These are phyloP conservation scores for Eucalyptus viminalis DNA, from an alignment of 345 rosid genomes.

Conservation along the genomic window DNA sequence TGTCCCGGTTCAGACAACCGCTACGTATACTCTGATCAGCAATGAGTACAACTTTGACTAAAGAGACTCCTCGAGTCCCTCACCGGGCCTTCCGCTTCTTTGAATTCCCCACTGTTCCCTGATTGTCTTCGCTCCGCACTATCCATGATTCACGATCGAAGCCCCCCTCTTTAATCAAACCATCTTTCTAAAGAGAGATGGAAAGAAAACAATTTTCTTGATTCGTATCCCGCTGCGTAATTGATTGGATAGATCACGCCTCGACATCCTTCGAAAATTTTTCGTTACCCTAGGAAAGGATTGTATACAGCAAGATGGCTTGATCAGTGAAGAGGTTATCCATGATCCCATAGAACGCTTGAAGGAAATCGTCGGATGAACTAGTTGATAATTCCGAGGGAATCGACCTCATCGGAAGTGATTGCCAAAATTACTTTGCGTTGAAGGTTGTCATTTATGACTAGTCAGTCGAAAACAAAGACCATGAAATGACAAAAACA, in stretches of 20 bases:
- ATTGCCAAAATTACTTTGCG: neutral
- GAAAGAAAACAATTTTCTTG: neutral
- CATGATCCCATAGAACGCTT: neutral
- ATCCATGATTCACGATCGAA: neutral
- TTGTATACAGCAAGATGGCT: neutral
- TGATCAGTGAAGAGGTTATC: neutral
- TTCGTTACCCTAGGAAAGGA: neutral
- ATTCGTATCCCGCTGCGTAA: neutral
- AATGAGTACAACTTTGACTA: neutral
- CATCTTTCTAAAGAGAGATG: neutral
- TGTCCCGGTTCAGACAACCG: neutral
- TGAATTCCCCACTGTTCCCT: neutral
- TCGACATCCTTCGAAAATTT: neutral
- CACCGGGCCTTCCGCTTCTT: neutral
- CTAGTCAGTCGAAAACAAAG: neutral
- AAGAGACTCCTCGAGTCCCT: neutral
- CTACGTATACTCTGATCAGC: neutral
- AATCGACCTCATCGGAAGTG: neutral
- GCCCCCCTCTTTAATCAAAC: neutral
- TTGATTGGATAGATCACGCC: neutral
- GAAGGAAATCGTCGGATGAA: neutral
- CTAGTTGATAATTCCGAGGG: neutral
- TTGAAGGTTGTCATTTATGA: neutral
- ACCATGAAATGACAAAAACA: neutral
- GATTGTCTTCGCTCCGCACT: neutral